A percentile compares a stretch with the other conserved stretches of the same genome.
Evolutionary conservation across 192 early-diverging fungal genomes (phyloP).

Genomic region (Kappamyces sp.): DNA sequence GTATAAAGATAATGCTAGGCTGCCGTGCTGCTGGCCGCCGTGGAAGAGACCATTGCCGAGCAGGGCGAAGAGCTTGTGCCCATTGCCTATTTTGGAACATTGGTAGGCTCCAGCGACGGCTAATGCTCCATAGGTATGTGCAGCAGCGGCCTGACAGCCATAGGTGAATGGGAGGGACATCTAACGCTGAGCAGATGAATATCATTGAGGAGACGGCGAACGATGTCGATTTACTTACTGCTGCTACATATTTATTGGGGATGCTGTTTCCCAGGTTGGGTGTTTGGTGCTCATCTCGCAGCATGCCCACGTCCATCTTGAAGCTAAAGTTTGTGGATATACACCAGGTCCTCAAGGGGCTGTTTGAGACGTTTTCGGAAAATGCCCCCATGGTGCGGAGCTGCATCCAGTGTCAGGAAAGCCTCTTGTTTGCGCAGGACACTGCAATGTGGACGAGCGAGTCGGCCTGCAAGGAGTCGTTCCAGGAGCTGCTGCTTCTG

Average conservation of each 20-base stretch:
- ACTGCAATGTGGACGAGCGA: conserved; percentile 62
- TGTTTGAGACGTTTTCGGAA: conserved; percentile 56
- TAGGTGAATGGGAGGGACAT: too few species aligned
- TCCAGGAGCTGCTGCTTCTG: conserved; percentile 69
- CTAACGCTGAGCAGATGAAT: conserved; percentile 36
- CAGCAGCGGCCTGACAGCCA: too few species aligned
- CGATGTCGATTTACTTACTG: conserved; percentile 37
- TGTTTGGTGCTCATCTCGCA: not conserved
- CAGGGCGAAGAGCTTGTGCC: conserved; percentile 62
- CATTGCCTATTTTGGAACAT: conserved; percentile 83
- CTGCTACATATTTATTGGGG: conserved; percentile 73
- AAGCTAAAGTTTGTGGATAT: conserved; percentile 40
- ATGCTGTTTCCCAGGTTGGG: conserved; percentile 66
- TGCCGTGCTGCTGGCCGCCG: conserved; percentile 37
- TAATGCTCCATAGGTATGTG: too few species aligned
- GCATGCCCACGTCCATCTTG: conserved; percentile 29
- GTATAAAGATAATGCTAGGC: conserved; percentile 17
- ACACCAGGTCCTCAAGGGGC: conserved; percentile 38
- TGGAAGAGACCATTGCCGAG: conserved; percentile 73
- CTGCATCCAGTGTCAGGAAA: conserved; percentile 66
- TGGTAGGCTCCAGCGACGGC: conserved; percentile 40
- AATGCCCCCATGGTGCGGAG: conserved; percentile 77
- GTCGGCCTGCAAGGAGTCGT: conserved; percentile 50
- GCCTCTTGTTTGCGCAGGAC: conserved; percentile 74
- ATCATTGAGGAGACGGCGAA: conserved; percentile 56